phyloP scores from a whole-genome alignment of 1,139 yeast species.

The Taphrina deformans region DNA sequence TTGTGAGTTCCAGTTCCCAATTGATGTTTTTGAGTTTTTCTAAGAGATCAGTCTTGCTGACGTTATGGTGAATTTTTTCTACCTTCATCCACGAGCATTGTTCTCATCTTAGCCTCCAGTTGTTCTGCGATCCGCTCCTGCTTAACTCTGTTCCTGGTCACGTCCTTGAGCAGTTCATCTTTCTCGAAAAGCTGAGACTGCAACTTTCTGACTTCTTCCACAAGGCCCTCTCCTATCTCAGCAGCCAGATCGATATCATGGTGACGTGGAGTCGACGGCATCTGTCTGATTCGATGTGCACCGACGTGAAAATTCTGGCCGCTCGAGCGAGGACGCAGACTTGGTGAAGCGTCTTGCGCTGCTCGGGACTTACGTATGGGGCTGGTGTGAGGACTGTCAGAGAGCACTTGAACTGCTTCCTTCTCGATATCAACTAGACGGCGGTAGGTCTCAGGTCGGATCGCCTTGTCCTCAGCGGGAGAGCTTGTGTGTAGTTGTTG shows the following conservation, averaged over 20 bases:
- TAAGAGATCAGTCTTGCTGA: conserved; percentile 30
- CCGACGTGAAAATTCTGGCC: not conserved
- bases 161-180: conserved; percentile 51
- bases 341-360: not conserved
- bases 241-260: conserved; percentile 77
- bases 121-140: conserved; percentile 48
- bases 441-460: not conserved
- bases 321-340: not conserved
- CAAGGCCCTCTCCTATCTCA: conserved; percentile 74
- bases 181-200: conserved; percentile 53
- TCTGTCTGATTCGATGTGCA: not conserved
- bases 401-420: not conserved
- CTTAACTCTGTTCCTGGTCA: conserved; percentile 52
- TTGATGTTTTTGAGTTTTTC: conserved; percentile 64
- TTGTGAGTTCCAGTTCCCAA: conserved; percentile 72
- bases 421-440: not conserved
- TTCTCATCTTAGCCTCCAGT: conserved; percentile 45
- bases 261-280: conserved; percentile 21
- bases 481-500: conserved; percentile 3
- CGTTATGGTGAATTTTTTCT: conserved; percentile 8
- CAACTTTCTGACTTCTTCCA: conserved; percentile 74
- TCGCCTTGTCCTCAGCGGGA: not conserved
- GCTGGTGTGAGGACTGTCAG: not conserved
- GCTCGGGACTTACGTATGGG: not conserved
- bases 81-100: conserved; percentile 48